Evolutionary conservation across 2,329 filamentous ascomycete species (phyloP).

Genomic region (Metarhizium rileyi): DNA sequence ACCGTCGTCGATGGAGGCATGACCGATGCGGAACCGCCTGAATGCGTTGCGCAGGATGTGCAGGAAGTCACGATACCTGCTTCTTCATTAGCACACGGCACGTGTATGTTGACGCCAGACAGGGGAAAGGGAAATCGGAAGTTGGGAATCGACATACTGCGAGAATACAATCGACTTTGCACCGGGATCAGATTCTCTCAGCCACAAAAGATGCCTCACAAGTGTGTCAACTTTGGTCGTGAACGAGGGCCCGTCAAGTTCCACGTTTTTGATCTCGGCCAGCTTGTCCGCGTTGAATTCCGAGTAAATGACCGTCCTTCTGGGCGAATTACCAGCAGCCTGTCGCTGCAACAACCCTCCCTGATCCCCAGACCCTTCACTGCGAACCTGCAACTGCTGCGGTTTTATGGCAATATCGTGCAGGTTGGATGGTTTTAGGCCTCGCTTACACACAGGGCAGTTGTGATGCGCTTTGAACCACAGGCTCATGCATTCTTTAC

Average conservation of each 20-base stretch:
- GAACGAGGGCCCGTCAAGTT: slow-evolving; percentile 63
- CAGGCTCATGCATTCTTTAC: slow-evolving; percentile 70
- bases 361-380: slow-evolving; percentile 11
- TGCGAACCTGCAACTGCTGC: slow-evolving; percentile 57
- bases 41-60: slow-evolving; percentile 64
- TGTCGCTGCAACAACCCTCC: slow-evolving; percentile 10
- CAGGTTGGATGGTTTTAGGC: slow-evolving; percentile 56
- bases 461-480: slow-evolving; percentile 70
- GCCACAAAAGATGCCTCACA: slow-evolving; percentile 73
- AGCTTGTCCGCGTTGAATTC: slow-evolving; percentile 63
- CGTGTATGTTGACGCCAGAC: no score
- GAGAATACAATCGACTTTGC: slow-evolving; percentile 93
- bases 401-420: slow-evolving; percentile 82
- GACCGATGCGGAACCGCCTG: slow-evolving; percentile 60
- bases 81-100: not conserved
- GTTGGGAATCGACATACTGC: no score
- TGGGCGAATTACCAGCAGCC: slow-evolving; percentile 12
- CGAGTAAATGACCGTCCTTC: slow-evolving; percentile 57
- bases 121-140: not conserved
- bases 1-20: slow-evolving; percentile 56
- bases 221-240: slow-evolving; percentile 86
- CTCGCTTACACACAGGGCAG: slow-evolving; percentile 77
- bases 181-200: slow-evolving; percentile 73
- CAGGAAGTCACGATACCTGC: slow-evolving; percentile 65
- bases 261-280: slow-evolving; percentile 71